A percentile compares a stretch with the other conserved stretches of the same genome.
Evolutionary conservation across 305 asterid species (phyloP).

Genomic region (Vinca major): DNA sequence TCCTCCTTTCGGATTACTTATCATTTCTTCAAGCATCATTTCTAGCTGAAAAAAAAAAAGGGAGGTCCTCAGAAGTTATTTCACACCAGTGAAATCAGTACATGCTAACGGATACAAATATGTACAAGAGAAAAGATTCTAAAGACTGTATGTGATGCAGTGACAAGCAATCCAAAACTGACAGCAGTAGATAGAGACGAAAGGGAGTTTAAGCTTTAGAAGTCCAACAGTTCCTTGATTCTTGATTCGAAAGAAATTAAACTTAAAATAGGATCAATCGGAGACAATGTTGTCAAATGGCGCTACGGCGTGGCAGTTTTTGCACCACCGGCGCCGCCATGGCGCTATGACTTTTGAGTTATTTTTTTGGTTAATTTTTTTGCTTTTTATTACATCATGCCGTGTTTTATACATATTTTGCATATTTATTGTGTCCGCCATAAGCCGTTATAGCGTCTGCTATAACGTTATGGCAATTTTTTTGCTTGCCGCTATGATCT

Average conservation of each 20-base stretch:
- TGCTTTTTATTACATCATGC: too few relatives aligned
- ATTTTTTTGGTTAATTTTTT: too few relatives aligned
- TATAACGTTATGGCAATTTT: too few relatives aligned
- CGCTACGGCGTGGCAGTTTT: too few relatives aligned
- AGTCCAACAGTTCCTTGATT: slow-evolving; percentile 6
- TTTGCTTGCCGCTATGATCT: too few relatives aligned
- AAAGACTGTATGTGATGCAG: neutral
- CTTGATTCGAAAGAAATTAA: neutral
- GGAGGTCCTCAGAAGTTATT: neutral
- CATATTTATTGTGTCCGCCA: too few relatives aligned
- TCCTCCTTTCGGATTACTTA: slow-evolving; percentile 42
- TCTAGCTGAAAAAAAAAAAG: slow-evolving; percentile 17
- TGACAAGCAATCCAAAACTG: neutral
- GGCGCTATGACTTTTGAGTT: too few relatives aligned
- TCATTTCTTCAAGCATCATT: slow-evolving; percentile 41
- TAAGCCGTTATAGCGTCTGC: too few relatives aligned
- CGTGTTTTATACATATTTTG: too few relatives aligned
- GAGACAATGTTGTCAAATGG: neutral
- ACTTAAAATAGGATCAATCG: neutral
- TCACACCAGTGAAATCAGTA: neutral
- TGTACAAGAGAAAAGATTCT: neutral
- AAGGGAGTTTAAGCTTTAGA: neutral
- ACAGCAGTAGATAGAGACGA: neutral
- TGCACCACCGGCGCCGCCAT: neutral
- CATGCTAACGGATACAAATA: neutral